These are phyloP conservation scores for Apiospora kogelbergensis DNA, from an alignment of 2,329 filamentous ascomycete species.

Conservation along the genomic window DNA sequence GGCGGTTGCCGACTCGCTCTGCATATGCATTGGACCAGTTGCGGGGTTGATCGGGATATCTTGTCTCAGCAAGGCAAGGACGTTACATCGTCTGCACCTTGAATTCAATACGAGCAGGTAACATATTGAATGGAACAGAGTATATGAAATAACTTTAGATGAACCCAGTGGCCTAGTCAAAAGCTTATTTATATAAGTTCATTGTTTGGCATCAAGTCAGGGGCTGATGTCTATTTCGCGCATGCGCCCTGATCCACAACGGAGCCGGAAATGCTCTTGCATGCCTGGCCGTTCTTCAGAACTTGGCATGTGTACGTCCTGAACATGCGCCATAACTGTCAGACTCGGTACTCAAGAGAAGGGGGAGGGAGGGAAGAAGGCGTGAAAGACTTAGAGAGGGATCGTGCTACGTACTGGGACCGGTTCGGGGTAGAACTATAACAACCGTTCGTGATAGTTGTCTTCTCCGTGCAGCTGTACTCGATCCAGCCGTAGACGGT, in stretches of 20 bases:
- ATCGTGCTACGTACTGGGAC: not conserved
- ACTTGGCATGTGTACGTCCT: slow-evolving; percentile 7
- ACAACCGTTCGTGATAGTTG: not conserved
- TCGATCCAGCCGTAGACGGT: slow-evolving; percentile 11
- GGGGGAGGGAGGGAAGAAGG: too few species aligned
- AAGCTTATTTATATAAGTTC: too few species aligned
- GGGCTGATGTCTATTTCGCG: not conserved
- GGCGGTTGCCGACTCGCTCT: not conserved
- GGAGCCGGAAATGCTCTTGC: not conserved
- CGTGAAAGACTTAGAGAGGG: not conserved
- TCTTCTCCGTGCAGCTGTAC: not conserved
- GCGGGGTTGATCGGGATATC: not conserved
- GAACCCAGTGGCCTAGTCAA: not conserved
- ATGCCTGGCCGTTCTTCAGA: slow-evolving; percentile 8
- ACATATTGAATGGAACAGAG: not conserved
- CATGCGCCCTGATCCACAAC: not conserved
- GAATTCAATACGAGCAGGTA: not conserved
- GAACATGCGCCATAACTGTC: not conserved
- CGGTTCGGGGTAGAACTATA: not conserved
- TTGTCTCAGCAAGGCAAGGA: not conserved
- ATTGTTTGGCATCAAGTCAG: too few species aligned
- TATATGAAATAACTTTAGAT: not conserved
- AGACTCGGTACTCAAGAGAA: not conserved
- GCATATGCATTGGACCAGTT: not conserved
- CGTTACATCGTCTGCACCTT: not conserved